Conservation (phyloP, 768 basidiomycete species). For the Amanita phalloides region DNA sequence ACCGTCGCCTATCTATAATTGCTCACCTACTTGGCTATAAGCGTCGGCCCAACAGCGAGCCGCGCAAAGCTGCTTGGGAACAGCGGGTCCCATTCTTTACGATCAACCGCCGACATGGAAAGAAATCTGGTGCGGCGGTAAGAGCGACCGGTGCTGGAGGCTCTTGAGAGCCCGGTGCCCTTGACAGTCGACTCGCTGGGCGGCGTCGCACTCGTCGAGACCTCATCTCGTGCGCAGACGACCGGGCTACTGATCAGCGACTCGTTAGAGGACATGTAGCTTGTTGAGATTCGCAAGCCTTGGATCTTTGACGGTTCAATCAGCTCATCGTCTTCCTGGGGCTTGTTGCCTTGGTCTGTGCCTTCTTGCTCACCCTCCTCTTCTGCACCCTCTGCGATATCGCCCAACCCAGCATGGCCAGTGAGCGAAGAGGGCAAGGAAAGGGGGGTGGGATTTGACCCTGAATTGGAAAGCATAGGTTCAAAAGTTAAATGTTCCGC, state of each 20-base stretch:
- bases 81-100: conserved; percentile 31
- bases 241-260: conserved; percentile 15
- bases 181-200: not conserved
- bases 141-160: not conserved
- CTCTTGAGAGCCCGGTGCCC: not conserved
- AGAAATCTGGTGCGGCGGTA: not conserved
- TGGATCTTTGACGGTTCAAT: conserved; percentile 36
- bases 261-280: conserved; percentile 19
- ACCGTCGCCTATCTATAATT: not conserved
- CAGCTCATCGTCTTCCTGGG: conserved; percentile 14
- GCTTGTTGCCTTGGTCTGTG: conserved; percentile 8
- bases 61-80: conserved; percentile 78
- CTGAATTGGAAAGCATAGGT: conserved; percentile 34
- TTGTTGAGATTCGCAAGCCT: conserved; percentile 45
- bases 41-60: conserved; percentile 53
- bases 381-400: conserved; percentile 55
- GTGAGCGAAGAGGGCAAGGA: conserved; percentile 23
- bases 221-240: conserved; percentile 3
- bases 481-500: conserved; percentile 30
- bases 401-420: conserved; percentile 29
- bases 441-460: conserved; percentile 23
- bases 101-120: conserved; percentile 1
- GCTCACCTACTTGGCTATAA: conserved; percentile 33
- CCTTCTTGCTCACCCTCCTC: conserved; percentile 35
- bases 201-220: not conserved